A percentile compares a stretch with the other conserved stretches of the same genome.
Conservation (phyloP, 371 early-diverging fungal genomes). For the Thermomucor indicae-seudaticae region DNA sequence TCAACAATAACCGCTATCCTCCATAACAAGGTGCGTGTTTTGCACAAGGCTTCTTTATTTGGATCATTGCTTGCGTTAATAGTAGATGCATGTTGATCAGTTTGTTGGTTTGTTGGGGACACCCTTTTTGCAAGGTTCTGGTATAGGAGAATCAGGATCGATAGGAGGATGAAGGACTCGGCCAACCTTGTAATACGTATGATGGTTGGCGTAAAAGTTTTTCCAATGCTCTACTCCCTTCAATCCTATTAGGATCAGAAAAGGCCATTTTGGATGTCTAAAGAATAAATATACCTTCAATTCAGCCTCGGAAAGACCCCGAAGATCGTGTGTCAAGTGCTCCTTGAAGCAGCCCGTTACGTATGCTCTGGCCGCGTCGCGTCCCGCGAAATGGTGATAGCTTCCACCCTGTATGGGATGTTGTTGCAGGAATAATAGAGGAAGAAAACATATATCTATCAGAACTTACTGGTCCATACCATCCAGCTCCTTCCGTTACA, state of each 20-base stretch:
- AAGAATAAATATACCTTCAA: conserved; percentile 21
- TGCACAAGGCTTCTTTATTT: too few relatives aligned
- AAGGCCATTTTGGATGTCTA: not conserved
- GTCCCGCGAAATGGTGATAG: conserved; percentile 90
- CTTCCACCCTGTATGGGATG: conserved; percentile 69
- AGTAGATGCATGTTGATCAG: too few relatives aligned
- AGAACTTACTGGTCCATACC: conserved; percentile 66
- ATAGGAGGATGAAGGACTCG: conserved; percentile 76
- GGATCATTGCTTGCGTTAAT: too few relatives aligned
- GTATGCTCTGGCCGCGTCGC: conserved; percentile 91
- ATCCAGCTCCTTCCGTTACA: conserved; percentile 65
- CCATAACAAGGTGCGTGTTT: too few relatives aligned
- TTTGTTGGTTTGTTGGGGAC: conserved; percentile 31
- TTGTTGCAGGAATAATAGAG: too few relatives aligned
- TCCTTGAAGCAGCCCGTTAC: conserved; percentile 92
- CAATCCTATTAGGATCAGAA: not conserved
- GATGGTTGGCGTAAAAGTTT: conserved; percentile 80
- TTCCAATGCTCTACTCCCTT: conserved; percentile 84
- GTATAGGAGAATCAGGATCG: conserved; percentile 77
- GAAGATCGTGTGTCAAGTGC: conserved; percentile 89
- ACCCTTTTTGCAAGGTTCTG: conserved; percentile 44
- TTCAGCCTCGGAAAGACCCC: conserved; percentile 74
- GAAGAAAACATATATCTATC: too few relatives aligned
- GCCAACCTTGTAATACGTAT: conserved; percentile 86
- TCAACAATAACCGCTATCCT: too few relatives aligned